These are phyloP conservation scores for Phytophthora ohioensis DNA, from an alignment of 352 stramenopile genomes.

Conservation along the genomic window DNA sequence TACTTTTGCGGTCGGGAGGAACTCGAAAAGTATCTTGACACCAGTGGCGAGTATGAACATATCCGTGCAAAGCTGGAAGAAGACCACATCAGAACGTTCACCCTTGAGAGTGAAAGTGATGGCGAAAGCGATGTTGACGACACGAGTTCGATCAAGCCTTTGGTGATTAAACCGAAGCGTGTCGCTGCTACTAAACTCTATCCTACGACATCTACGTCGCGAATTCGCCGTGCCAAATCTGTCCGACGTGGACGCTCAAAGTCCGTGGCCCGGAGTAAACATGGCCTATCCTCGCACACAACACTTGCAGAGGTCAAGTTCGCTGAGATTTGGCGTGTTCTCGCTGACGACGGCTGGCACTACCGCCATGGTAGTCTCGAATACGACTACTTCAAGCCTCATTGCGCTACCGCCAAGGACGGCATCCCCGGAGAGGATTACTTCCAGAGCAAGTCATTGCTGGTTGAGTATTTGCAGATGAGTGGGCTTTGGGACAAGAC, in stretches of 20 bases:
- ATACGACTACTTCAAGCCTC: conserved; percentile 79
- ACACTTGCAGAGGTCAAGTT: conserved; percentile 62
- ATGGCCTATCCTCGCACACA: conserved; percentile 36
- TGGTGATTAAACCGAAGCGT: not conserved
- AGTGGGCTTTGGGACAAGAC: conserved; percentile 62
- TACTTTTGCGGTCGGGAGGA: conserved; percentile 58
- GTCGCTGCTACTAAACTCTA: not conserved
- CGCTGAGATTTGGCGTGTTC: conserved; percentile 58
- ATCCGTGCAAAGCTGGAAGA: conserved; percentile 51
- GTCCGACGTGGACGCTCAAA: conserved; percentile 35
- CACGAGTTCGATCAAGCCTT: not conserved
- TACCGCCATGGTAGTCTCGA: conserved; percentile 48
- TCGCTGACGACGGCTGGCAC: conserved; percentile 67
- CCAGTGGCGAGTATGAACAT: conserved; percentile 47
- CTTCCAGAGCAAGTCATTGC: conserved; percentile 49
- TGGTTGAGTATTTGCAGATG: conserved; percentile 61
- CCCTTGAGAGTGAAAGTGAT: conserved; percentile 25
- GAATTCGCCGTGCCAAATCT: conserved; percentile 16
- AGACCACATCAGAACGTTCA: conserved; percentile 43
- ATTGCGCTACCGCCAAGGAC: conserved; percentile 46
- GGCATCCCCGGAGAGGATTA: conserved; percentile 54
- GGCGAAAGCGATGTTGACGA: conserved; percentile 3
- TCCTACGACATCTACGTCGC: not conserved
- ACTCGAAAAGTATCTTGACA: conserved; percentile 58
- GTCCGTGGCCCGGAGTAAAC: conserved; percentile 10